Evolutionary conservation across 805 yeast genomes (phyloP).

Genomic region (Candida takata): DNA sequence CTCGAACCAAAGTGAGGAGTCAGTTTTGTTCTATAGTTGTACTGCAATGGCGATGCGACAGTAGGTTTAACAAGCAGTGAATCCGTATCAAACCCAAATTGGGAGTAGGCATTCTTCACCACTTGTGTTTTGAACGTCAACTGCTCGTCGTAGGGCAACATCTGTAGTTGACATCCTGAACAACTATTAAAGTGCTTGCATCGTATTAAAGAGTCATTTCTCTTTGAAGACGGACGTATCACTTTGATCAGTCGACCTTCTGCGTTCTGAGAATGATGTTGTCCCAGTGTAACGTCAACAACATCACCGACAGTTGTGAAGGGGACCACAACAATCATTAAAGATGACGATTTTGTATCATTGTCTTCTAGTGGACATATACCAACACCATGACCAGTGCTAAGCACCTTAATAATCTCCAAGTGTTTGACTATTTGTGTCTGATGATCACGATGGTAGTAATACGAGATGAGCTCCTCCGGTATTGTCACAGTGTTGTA

Average conservation of each 20-base stretch:
- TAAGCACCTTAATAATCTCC: conserved; percentile 36
- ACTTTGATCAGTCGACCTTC: conserved; percentile 66
- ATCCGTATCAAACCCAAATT: conserved; percentile 50
- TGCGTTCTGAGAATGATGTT: conserved; percentile 62
- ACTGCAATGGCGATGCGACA: conserved; percentile 67
- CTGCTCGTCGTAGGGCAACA: conserved; percentile 65
- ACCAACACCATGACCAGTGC: conserved; percentile 70
- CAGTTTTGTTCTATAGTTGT: conserved; percentile 77
- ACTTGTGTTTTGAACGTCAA: conserved; percentile 62
- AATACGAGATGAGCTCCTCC: conserved; percentile 3
- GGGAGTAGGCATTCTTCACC: conserved; percentile 72
- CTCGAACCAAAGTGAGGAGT: conserved; percentile 92
- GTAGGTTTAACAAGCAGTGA: conserved; percentile 53
- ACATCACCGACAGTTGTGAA: conserved; percentile 80
- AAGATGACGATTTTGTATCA: conserved; percentile 16
- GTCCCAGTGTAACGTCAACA: conserved; percentile 60
- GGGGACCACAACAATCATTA: conserved; percentile 70
- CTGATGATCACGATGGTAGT: conserved; percentile 4
- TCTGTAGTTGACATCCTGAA: conserved; percentile 92
- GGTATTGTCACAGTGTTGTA: conserved; percentile 1
- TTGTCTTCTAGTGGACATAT: background rate
- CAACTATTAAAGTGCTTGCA: conserved; percentile 78
- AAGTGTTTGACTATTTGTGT: conserved; percentile 2
- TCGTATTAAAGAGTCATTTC: conserved; percentile 51
- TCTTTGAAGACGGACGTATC: conserved; percentile 30